Evolutionary conservation across 495 filamentous ascomycete genomes (phyloP), one percentile per base, ranked within the genome.

Genomic region (Staphylotrichum tortipilum): DNA sequence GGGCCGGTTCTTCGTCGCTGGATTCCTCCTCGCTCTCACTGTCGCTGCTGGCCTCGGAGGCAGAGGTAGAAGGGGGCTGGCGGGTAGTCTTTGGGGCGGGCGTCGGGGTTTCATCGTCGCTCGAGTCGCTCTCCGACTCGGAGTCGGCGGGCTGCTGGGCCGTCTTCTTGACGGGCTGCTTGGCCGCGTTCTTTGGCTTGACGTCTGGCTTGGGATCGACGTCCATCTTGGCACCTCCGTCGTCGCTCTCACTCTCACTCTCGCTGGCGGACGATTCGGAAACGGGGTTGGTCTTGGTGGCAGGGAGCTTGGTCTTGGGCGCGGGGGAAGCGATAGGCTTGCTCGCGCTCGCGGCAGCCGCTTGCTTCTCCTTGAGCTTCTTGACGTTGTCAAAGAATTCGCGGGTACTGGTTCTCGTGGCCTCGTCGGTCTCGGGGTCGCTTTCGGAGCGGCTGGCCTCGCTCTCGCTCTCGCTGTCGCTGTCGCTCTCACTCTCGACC

Each of bases 101-200:
- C 6, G 35, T 17, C 3, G 30, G 14, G 45, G 31, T 48, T 47
- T 61, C 54, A 6, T 49, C 43, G 29, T 56, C 53, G 46, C 49
- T 49, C 18, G 39, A 49, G 22, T 57, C 52, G 26, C 47, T 50
- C 18, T 57, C 42, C 17, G 65, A 60, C 7, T 51, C 46, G 15
- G 63, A 57, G 2, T 66, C 66, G 17, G 59, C 58, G 14, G 58
- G n/a, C n/a, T n/a, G n/a, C n/a, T n/a, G n/a, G n/a, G n/a, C 58
- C 2, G 35, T 21, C 37, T 29, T 10, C 43, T 45, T 22, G 43
- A 5, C 33, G 22, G 5, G 26, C 22, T 28, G 24, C 8, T 4
- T 4, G 44, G 19, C 33, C 7, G 36, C 24, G 21, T 10, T 17
- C 3, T 47, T 11, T 2, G 44, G n/a, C n/a, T 18, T 7, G 23